These are phyloP conservation scores for Apostasia shenzhenica DNA, from an alignment of 106 monocot genomes.

Conservation along the genomic window DNA sequence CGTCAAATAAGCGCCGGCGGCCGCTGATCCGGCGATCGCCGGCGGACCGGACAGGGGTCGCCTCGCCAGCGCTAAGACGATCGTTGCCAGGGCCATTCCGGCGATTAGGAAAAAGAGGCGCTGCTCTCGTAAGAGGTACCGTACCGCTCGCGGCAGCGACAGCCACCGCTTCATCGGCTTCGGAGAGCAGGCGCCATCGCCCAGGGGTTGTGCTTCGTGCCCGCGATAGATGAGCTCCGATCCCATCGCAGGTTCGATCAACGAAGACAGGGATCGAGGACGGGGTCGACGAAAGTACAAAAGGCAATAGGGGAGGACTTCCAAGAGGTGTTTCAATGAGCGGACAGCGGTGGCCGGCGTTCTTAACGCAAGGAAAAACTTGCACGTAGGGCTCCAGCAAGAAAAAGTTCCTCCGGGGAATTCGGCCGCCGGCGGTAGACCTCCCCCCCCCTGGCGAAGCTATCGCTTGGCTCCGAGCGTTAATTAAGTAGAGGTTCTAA, in stretches of 20 bases:
- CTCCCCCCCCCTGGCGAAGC: no score
- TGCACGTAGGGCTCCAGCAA: no score
- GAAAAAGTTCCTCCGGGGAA: no score
- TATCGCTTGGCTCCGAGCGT: no score
- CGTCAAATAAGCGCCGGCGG: background rate
- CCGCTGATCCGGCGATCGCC: background rate
- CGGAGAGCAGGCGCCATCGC: constrained; percentile 31
- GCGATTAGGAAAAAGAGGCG: constrained; percentile 43
- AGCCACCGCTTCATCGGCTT: constrained; percentile 36
- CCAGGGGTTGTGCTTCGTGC: constrained; percentile 14
- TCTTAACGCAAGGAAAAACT: no score
- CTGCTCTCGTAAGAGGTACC: constrained; percentile 46
- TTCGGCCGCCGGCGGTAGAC: no score
- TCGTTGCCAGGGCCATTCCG: constrained; percentile 44
- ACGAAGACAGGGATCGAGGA: no score
- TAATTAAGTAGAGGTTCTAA: no score
- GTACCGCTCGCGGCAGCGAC: constrained; percentile 17
- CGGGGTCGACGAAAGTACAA: no score
- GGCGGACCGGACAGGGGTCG: background rate
- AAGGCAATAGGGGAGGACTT: no score
- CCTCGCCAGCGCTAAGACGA: constrained; percentile 28
- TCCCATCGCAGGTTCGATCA: constrained; percentile 1
- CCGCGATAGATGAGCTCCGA: constrained; percentile 46
- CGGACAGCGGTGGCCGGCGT: no score
- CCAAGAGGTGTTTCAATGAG: no score